phyloP scores from a whole-genome alignment of 768 basidiomycete genomes.

The Trametes elegans region DNA sequence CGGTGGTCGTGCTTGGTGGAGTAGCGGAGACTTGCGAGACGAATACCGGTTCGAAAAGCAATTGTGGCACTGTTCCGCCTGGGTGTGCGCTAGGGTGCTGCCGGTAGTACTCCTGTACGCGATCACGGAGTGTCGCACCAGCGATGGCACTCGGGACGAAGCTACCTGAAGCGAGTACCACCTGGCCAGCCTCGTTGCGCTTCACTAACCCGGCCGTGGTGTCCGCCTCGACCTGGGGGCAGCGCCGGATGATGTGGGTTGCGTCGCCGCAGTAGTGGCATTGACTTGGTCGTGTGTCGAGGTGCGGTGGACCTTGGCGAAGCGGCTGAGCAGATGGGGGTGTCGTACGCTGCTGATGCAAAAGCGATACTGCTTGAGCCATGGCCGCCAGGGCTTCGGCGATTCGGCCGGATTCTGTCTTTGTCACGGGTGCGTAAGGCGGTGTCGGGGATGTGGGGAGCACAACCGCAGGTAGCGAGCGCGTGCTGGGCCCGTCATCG shows the following conservation, averaged over 20 bases:
- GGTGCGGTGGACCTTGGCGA: background rate
- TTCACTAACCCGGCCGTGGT: slow-evolving; percentile 17
- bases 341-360: background rate
- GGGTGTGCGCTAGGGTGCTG: background rate
- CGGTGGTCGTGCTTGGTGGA: too few relatives aligned
- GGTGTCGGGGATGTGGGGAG: background rate
- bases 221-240: slow-evolving; percentile 19
- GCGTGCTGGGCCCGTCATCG: background rate
- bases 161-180: slow-evolving; percentile 25
- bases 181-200: slow-evolving; percentile 26
- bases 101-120: slow-evolving; percentile 3
- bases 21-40: too few relatives aligned
- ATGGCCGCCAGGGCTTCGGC: background rate
- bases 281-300: background rate
- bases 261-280: slow-evolving; percentile 26
- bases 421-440: background rate
- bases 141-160: slow-evolving; percentile 23
- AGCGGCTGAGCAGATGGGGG: background rate
- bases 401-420: background rate
- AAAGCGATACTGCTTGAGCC: background rate
- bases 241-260: slow-evolving; percentile 26
- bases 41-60: slow-evolving; percentile 2
- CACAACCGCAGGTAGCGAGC: background rate
- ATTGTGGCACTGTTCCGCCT: background rate
- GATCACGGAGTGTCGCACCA: slow-evolving; percentile 1